phyloP scores from a whole-genome alignment of 2,329 filamentous ascomycete species.

The Arthrobotrys pseudoclavata region DNA sequence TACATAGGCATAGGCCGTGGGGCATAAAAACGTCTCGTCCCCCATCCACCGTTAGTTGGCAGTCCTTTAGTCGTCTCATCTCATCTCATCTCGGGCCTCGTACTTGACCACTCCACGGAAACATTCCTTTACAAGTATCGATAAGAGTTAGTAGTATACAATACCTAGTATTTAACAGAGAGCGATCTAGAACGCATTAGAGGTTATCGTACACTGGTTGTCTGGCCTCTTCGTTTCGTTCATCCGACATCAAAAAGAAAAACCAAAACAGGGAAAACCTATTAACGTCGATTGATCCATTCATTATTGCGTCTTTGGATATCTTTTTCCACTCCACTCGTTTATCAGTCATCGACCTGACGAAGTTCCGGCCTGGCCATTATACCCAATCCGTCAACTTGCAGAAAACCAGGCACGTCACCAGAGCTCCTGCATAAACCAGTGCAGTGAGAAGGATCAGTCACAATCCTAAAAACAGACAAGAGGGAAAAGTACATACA shows the following conservation, averaged over 20 bases:
- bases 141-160: constrained; percentile 19
- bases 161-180: constrained; percentile 4
- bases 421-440: constrained; percentile 46
- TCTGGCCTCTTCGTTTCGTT: constrained; percentile 37
- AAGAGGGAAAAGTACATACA: constrained; percentile 12
- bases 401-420: constrained; percentile 44
- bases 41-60: constrained; percentile 13
- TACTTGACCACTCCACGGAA: constrained; percentile 24
- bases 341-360: constrained; percentile 40
- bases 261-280: constrained; percentile 21
- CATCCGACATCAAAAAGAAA: constrained; percentile 19
- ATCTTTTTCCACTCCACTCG: neutral
- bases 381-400: constrained; percentile 52
- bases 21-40: constrained; percentile 29
- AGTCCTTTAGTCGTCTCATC: constrained; percentile 34
- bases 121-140: constrained; percentile 33
- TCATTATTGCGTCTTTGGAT: constrained; percentile 36
- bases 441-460: constrained; percentile 46
- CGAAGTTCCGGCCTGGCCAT: constrained; percentile 32
- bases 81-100: constrained; percentile 22
- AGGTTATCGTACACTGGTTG: constrained; percentile 45
- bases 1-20: constrained; percentile 11
- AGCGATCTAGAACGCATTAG: constrained; percentile 32
- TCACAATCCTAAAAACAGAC: constrained; percentile 33
- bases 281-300: neutral